A percentile compares a stretch with the other conserved stretches of the same genome.
These are phyloP conservation scores for Cardamine resedifolia DNA, from an alignment of 345 rosid genomes.

Conservation along the genomic window DNA sequence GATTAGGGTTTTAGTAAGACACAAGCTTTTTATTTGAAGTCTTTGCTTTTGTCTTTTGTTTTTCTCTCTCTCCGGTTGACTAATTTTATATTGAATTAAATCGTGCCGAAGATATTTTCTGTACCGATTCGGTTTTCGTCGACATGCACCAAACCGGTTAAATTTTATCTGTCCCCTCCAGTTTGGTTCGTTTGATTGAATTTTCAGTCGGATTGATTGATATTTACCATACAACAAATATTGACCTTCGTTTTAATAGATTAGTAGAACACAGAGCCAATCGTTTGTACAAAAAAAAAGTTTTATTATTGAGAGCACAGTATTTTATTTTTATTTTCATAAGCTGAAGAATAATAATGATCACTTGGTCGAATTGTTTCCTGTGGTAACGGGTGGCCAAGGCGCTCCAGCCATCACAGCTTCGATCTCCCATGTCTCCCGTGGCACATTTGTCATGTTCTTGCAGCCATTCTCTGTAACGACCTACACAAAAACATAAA, in stretches of 20 bases:
- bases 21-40: conserved; percentile 19
- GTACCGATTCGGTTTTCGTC: conserved; percentile 25
- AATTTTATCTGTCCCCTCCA: not conserved
- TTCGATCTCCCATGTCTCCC: conserved; percentile 71
- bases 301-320: not conserved
- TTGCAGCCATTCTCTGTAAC: conserved; percentile 67
- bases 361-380: conserved; percentile 29
- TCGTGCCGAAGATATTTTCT: conserved; percentile 17
- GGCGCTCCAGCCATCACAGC: conserved; percentile 86
- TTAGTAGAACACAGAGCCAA: not conserved
- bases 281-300: not conserved
- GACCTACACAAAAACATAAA: conserved; percentile 37
- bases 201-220: too few species aligned
- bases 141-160: conserved; percentile 16
- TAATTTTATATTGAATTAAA: conserved; percentile 1
- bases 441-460: conserved; percentile 81
- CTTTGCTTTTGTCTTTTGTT: not conserved
- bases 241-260: too few species aligned
- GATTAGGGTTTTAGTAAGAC: conserved; percentile 39
- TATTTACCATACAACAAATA: not conserved
- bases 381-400: conserved; percentile 48
- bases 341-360: not conserved
- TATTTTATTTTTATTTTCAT: not conserved
- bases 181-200: too few species aligned
- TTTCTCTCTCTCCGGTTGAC: not conserved